Conservation (phyloP, 2,329 filamentous ascomycete genomes). For the Ceratocystis lukuohia region DNA sequence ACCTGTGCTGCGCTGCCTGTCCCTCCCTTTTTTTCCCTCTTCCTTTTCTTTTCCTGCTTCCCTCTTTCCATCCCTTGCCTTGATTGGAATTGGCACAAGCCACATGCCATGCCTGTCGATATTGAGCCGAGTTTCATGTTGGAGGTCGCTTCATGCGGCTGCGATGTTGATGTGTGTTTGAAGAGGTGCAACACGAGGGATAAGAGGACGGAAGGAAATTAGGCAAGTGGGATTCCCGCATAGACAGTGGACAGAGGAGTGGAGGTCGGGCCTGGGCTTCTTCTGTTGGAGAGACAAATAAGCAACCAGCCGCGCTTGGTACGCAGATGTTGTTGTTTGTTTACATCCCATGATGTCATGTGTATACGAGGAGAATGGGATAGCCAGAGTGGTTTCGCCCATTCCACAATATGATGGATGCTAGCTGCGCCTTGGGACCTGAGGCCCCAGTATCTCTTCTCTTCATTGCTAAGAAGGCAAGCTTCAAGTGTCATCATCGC, state of each 20-base stretch:
- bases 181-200: neutral
- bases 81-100: neutral
- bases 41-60: neutral
- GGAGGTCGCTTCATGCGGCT: neutral
- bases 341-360: neutral
- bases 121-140: constrained; percentile 5
- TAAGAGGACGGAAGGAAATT: too few species aligned
- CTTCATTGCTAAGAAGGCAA: too few species aligned
- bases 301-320: neutral
- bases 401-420: too few species aligned
- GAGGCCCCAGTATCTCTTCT: too few species aligned
- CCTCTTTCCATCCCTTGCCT: neutral
- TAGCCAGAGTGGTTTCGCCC: too few species aligned
- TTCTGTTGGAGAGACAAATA: neutral
- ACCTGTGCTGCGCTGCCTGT: neutral
- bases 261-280: neutral
- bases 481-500: too few species aligned
- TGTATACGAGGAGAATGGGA: too few species aligned
- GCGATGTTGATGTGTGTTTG: neutral
- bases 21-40: neutral
- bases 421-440: neutral
- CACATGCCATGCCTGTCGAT: constrained; percentile 4
- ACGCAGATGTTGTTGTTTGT: neutral
- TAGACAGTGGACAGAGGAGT: too few species aligned
- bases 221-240: too few species aligned